phyloP scores from a whole-genome alignment of 345 rosid genomes.

The Combretum micranthum region DNA sequence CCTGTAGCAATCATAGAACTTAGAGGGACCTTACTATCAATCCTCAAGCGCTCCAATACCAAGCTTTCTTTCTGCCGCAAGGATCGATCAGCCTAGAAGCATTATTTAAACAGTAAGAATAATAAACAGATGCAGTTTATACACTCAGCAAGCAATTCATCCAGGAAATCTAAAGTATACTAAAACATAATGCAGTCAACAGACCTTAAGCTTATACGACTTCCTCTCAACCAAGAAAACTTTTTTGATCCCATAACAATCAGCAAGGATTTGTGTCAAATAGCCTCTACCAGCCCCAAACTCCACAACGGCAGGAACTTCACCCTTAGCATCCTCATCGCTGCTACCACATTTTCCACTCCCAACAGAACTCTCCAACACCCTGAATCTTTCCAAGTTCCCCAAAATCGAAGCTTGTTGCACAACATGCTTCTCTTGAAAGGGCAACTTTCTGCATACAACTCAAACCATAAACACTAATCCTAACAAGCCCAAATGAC shows the following conservation, averaged over 20 bases:
- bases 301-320: slow-evolving; percentile 63
- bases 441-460: slow-evolving; percentile 65
- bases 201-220: slow-evolving; percentile 87
- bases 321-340: slow-evolving; percentile 11
- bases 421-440: slow-evolving; percentile 85
- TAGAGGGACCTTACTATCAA: slow-evolving; percentile 69
- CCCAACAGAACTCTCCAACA: slow-evolving; percentile 29
- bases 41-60: slow-evolving; percentile 92
- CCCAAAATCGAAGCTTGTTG: slow-evolving; percentile 93
- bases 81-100: slow-evolving; percentile 88
- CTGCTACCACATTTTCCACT: slow-evolving; percentile 9
- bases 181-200: slow-evolving; percentile 13
- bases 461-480: slow-evolving; percentile 12
- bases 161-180: slow-evolving; percentile 2
- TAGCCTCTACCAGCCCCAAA: slow-evolving; percentile 99
- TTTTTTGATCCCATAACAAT: slow-evolving; percentile 68
- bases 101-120: slow-evolving; percentile 17
- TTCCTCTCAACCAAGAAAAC: slow-evolving; percentile 81
- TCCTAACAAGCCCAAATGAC: background rate
- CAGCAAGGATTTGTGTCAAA: slow-evolving; percentile 87
- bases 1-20: background rate
- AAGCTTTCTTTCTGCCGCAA: slow-evolving; percentile 83
- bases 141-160: slow-evolving; percentile 2
- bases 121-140: slow-evolving; percentile 11
- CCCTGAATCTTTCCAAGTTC: slow-evolving; percentile 75